These are phyloP conservation scores for Picea abies DNA, from an alignment of 83 land plant genomes.

Conservation along the genomic window DNA sequence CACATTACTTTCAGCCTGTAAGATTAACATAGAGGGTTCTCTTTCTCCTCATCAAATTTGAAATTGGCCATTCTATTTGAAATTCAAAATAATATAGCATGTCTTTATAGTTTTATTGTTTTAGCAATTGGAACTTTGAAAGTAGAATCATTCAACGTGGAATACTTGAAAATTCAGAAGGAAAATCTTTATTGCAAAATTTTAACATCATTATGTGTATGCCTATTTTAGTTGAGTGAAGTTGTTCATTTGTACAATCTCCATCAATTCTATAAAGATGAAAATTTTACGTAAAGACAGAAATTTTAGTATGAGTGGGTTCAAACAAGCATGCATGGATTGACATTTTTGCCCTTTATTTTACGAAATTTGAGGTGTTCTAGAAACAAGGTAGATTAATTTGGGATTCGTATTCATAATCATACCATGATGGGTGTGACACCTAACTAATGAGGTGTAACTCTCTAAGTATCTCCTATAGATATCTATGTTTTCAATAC, in stretches of 20 bases:
- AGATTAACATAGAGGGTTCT: not conserved
- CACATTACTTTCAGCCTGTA: not conserved
- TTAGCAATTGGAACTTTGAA: too few species aligned
- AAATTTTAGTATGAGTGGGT: not conserved
- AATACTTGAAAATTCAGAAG: not conserved
- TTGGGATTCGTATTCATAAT: not conserved
- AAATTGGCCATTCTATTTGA: not conserved
- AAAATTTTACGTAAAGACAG: not conserved
- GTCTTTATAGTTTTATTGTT: not conserved
- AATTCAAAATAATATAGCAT: not conserved
- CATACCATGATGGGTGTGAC: not conserved
- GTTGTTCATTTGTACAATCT: not conserved
- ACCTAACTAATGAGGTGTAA: not conserved
- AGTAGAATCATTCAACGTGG: not conserved
- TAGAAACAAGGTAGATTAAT: not conserved
- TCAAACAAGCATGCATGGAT: not conserved
- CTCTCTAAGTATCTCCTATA: not conserved
- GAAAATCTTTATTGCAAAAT: not conserved
- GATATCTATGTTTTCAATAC: too few species aligned
- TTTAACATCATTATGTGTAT: not conserved
- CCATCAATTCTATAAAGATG: not conserved
- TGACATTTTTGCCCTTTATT: not conserved
- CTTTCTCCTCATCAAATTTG: not conserved
- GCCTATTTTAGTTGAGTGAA: not conserved
- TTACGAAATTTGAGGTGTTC: not conserved